A percentile compares a stretch with the other conserved stretches of the same genome.
These are phyloP conservation scores for Microdochium trichocladiopsis DNA, from an alignment of 2,329 filamentous ascomycete genomes.

Conservation along the genomic window DNA sequence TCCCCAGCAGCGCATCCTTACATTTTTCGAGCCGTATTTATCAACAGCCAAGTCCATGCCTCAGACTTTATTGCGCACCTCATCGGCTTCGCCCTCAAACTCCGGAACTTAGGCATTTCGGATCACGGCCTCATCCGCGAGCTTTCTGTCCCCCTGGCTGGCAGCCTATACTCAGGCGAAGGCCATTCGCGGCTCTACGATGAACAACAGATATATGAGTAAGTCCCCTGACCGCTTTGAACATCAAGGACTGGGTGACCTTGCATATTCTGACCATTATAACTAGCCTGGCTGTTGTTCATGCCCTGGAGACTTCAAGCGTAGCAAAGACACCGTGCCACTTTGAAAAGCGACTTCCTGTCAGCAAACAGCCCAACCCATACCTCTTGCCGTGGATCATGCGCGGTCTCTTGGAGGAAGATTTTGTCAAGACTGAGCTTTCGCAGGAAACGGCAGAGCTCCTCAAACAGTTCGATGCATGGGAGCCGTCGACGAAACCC, in stretches of 20 bases:
- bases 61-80: conserved; percentile 92
- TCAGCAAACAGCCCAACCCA: conserved; percentile 52
- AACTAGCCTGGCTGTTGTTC: conserved; percentile 57
- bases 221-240: conserved; percentile 18
- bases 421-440: conserved; percentile 77
- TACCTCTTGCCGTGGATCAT: conserved; percentile 95
- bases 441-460: conserved; percentile 70
- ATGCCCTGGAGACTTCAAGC: conserved; percentile 64
- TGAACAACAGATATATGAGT: conserved; percentile 77
- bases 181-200: conserved; percentile 93
- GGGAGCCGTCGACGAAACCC: conserved; percentile 85
- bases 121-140: conserved; percentile 93
- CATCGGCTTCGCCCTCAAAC: conserved; percentile 85
- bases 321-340: conserved; percentile 24
- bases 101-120: conserved; percentile 86
- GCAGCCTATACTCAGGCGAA: conserved; percentile 84
- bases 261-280: not conserved
- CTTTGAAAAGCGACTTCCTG: not conserved
- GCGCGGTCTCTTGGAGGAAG: conserved; percentile 86
- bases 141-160: conserved; percentile 79
- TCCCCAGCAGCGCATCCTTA: conserved; percentile 82
- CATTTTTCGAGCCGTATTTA: conserved; percentile 91
- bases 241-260: not conserved
- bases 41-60: conserved; percentile 86
- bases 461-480: conserved; percentile 84